Percentiles rank a stretch among this genome's conserved stretches.
Conservation (phyloP, 1,284 basidiomycete genomes). For the Rhodotorula sp. region DNA sequence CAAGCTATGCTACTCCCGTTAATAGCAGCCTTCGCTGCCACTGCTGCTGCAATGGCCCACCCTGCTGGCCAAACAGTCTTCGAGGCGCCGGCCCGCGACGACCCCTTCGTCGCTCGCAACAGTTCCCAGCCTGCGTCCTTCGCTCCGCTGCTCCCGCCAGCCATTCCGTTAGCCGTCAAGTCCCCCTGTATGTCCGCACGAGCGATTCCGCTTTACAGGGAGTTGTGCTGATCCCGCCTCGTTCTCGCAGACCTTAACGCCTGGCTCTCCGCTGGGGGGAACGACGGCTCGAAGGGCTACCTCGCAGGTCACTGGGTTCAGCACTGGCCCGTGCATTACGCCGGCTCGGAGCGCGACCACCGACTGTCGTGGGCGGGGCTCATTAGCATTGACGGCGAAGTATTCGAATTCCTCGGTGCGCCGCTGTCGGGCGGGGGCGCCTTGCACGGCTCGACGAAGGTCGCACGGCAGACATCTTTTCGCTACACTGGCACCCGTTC, state of each 20-base stretch:
- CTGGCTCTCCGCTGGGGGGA: constrained; percentile 36
- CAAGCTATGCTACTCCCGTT: background rate
- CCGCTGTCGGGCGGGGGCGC: constrained; percentile 1
- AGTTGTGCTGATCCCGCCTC: background rate
- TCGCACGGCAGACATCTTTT: constrained; percentile 23
- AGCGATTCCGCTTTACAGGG: background rate
- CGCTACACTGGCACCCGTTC: constrained; percentile 30
- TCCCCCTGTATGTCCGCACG: constrained; percentile 29
- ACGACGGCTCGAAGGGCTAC: constrained; percentile 31
- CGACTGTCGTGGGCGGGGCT: constrained; percentile 38
- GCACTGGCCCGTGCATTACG: constrained; percentile 42
- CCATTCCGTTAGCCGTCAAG: constrained; percentile 42
- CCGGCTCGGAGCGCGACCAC: constrained; percentile 17
- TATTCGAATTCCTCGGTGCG: constrained; percentile 41
- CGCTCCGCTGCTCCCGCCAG: constrained; percentile 41
- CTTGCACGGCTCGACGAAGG: background rate
- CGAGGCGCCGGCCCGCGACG: background rate
- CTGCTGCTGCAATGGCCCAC: background rate
- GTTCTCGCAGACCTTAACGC: constrained; percentile 35
- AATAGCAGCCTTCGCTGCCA: background rate
- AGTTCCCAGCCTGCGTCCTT: constrained; percentile 7
- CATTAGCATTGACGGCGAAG: constrained; percentile 38
- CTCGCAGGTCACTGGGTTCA: constrained; percentile 39
- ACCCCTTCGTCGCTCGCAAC: background rate
- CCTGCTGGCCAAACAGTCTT: constrained; percentile 1